Evolutionary conservation across 805 yeast species (phyloP), one percentile per base, ranked within the genome.

Genomic region (Suhomyces sp.): DNA sequence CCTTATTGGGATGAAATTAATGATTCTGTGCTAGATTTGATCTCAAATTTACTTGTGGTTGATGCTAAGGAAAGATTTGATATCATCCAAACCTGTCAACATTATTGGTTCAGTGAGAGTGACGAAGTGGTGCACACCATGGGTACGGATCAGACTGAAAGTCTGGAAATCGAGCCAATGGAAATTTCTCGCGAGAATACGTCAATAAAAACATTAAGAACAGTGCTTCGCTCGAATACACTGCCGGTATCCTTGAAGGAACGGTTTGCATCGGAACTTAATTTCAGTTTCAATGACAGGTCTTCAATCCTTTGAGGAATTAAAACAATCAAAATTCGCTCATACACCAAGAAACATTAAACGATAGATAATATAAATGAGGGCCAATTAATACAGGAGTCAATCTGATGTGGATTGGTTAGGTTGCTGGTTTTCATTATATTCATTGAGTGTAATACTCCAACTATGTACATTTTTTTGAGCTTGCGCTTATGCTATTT

Each of bases 1-100:
- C 91, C 91, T 0, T 84, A 79, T 48, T 84, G 90, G 85, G 91
- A 84, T 56, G 72, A 72, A 1, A 79, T 83, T 14, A 71, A 69
- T 23, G 91, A 84, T 53, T 52, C 70, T 4, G 86, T 77, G 0
- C 54, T 84, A 34, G 88, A 84, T 52, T 59, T 84, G 38, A 81
- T 84, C 4, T 69, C 84, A 4, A 70, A 74, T 40, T 59, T 84
- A 31, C 56, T 84, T 29, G 75, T 80, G 10, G 76, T 78, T 8
- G 69, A 74, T 39, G 72, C 80, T 0, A 42, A 42, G n/a, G 56
- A 64, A 22, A 53, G 83, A 34, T 59, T 58, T 27, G 67, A 67
- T 29, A 68, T 72, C 7, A 40, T 47, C 3, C 62, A 65, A 30
- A 61, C 76, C 1, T 38, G 57, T 6, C 37, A 44, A 1, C 81